Percentiles rank a stretch among this genome's conserved stretches.
These are phyloP conservation scores for Ophiostoma sp. DNA, from an alignment of 2,329 filamentous ascomycete species.

Conservation along the genomic window DNA sequence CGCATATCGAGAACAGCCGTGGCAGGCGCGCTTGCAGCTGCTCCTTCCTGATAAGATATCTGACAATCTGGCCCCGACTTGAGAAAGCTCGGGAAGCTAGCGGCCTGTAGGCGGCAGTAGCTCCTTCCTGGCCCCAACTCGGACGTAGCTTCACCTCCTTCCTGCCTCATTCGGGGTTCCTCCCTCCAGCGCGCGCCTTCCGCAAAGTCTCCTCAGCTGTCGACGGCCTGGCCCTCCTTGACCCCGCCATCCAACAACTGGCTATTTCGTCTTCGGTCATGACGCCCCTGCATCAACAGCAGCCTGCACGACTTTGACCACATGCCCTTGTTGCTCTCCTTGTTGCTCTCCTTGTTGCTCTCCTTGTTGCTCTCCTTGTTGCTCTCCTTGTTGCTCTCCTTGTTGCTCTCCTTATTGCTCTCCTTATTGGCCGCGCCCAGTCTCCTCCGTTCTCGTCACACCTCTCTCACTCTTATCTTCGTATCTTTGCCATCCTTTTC, in stretches of 20 bases:
- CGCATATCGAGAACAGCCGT: neutral
- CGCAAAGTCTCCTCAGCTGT: slow-evolving; percentile 2
- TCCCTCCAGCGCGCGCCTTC: neutral
- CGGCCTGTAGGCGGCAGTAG: neutral
- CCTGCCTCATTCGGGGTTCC: neutral
- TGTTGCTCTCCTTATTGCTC: too few relatives aligned
- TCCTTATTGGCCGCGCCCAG: too few relatives aligned
- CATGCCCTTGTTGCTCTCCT: neutral
- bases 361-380: neutral
- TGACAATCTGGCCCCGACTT: neutral
- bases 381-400: neutral
- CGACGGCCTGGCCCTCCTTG: neutral
- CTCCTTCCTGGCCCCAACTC: neutral
- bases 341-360: neutral
- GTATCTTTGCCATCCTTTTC: neutral
- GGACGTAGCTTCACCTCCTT: neutral
- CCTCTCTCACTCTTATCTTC: neutral
- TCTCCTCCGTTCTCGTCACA: neutral
- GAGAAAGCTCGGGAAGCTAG: neutral
- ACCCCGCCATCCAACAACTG: neutral
- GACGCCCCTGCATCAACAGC: neutral
- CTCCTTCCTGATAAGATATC: neutral
- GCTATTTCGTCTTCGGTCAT: neutral
- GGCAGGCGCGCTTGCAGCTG: slow-evolving; percentile 9
- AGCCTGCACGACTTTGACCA: too few relatives aligned